Evolutionary conservation across 805 yeast genomes (phyloP), one percentile per base, ranked within the genome.

Genomic region (Sugiyamaella smithiae): DNA sequence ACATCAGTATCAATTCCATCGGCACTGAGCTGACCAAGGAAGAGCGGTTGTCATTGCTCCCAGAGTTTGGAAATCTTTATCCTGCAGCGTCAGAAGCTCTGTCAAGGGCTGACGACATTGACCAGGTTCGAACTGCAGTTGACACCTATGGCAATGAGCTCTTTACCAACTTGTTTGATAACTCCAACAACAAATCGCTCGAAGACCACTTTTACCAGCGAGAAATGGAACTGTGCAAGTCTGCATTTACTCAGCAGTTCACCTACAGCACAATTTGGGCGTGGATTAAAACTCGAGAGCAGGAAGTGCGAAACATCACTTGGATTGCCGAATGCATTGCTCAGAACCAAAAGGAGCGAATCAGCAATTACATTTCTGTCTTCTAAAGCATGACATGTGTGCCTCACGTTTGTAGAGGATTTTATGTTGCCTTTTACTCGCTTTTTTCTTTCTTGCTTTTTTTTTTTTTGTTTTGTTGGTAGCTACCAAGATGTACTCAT

Each of bases 251-350:
- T 28, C 99, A 93, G 70, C 98, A 91, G 68, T 93, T 93, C 68
- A 82, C 97, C 14, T 78, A 85, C 59, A 78, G 89, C 32, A 85
- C 96, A 1, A 75, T 93, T 49, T 93, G 97, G 93, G 96, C 97
- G 5, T 93, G 97, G 95, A 78, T 95, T 64, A 85, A 88, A 69
- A 84, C 96, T 14, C 86, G 85, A 63, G 99, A 93, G 69, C 99
- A 95, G 70, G 99, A 93, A 69, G 81, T 95, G 51, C 80, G 99
- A 69, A 93, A 93, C 67, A 85, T 93, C 57, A 88, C 98, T n/a
- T 93, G 99, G 99, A 91, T 93, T 49, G 96, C 98, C 43, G 99
- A 93, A 72, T 93, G 99, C 74, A 93, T 93, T 72, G 97, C 98
- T 26, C 99, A 95, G 69, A 90, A 89, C 66, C 99, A 93, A 75